phyloP scores from a whole-genome alignment of 805 yeast genomes.

The Yarrowia sp. region DNA sequence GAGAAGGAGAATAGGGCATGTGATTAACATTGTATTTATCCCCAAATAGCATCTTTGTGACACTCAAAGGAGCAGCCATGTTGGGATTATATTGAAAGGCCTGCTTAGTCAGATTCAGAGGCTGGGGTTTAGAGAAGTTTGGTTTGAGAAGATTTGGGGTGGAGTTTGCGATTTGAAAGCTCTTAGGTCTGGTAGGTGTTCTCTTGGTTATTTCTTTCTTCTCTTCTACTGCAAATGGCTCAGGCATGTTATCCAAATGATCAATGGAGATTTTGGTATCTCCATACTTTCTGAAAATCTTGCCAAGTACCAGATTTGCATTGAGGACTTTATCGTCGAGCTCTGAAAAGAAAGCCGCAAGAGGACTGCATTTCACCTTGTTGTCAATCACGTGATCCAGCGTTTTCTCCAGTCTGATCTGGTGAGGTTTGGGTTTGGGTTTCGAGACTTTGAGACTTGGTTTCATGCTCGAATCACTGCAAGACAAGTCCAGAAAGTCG shows the following conservation, averaged over 20 bases:
- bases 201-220: too few relatives aligned
- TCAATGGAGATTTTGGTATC: neutral
- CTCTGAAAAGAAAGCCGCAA: neutral
- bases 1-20: slow-evolving; percentile 32
- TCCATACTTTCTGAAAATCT: neutral
- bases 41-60: too few relatives aligned
- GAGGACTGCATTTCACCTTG: neutral
- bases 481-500: neutral
- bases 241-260: too few relatives aligned
- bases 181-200: too few relatives aligned
- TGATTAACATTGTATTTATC: neutral
- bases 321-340: neutral
- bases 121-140: neutral
- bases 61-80: too few relatives aligned
- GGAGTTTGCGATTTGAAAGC: neutral
- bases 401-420: neutral
- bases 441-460: neutral
- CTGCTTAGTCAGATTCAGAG: neutral
- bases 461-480: neutral
- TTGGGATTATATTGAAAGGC: neutral
- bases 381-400: neutral
- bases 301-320: neutral
- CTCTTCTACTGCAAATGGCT: too few relatives aligned
- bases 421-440: neutral
- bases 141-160: neutral